Conservation (phyloP, 331 rosid genomes). For the Rosa hybrid region DNA sequence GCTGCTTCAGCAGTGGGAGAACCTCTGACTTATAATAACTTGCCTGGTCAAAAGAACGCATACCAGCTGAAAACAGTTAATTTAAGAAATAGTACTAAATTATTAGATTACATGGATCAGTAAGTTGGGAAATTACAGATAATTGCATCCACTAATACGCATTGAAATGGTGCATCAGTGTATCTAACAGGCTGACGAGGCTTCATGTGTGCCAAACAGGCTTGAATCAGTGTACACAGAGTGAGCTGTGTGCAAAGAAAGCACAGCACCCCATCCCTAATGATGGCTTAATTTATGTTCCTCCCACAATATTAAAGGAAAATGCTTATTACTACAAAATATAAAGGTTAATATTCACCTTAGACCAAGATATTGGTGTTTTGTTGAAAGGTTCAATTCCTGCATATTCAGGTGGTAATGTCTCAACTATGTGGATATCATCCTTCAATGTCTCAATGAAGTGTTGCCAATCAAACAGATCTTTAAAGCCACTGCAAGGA, state of each 20-base stretch:
- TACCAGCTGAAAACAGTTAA: constrained; percentile 16
- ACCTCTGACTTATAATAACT: constrained; percentile 76
- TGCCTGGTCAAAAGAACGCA: constrained; percentile 54
- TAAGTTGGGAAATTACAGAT: constrained; percentile 1
- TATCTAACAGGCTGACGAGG: constrained; percentile 13
- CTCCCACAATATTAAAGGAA: constrained; percentile 11
- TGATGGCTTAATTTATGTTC: not conserved
- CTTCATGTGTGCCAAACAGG: constrained; percentile 16
- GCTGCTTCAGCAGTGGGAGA: constrained; percentile 79
- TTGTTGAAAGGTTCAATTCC: constrained; percentile 72
- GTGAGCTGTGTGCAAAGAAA: not conserved
- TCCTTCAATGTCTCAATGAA: constrained; percentile 78
- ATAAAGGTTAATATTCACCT: constrained; percentile 48
- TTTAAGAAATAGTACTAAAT: constrained; percentile 20
- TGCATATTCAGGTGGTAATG: constrained; percentile 67
- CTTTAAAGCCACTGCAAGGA: constrained; percentile 84
- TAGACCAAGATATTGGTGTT: constrained; percentile 95
- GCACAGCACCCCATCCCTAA: not conserved
- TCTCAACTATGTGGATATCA: constrained; percentile 83
- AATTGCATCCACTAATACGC: constrained; percentile 22
- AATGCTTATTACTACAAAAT: constrained; percentile 3
- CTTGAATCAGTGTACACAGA: constrained; percentile 2
- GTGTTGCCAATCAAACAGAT: constrained; percentile 92
- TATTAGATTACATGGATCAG: constrained; percentile 15
- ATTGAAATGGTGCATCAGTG: constrained; percentile 19